Evolutionary conservation across 768 basidiomycete species (phyloP), one percentile per base, ranked within the genome.

Genomic region (Rubroboletus satanas): DNA sequence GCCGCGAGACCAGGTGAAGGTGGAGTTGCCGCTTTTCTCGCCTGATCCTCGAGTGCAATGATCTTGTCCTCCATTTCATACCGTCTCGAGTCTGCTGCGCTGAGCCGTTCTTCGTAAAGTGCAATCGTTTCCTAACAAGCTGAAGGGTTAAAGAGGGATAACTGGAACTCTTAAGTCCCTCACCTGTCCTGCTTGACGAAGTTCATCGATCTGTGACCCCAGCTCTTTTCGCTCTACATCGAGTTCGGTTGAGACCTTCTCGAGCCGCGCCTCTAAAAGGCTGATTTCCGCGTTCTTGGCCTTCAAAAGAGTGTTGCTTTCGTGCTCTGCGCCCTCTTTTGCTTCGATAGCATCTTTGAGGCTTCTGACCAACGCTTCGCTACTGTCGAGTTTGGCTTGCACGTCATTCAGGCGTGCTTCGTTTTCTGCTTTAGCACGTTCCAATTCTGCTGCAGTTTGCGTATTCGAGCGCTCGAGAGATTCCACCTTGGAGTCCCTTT

Each of bases 101-200:
- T 87, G 6, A 96, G 75, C 36, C 87, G 83, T 66, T 94, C 92
- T 73, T 99, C 96, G 66, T 98, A 98, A 11, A 97, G 78, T 18
- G 91, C 90, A 55, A 97, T 97, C 0, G 94, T 93, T 83, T 93
- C 92, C 90, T 94, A 26, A 45, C 45, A 49, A 45, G 12, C 53
- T 51, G 21, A 49, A 52, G 15, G 15, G 28, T 60, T 18, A 44
- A 51, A 42, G 12, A 18, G 18, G 21, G 29, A 38, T 14, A 31
- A 17, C 32, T 52, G 18, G 46, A 38, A 47, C 11, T 31, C 17
- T 29, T 29, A 44, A 47, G 23, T 12, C 21, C 56, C 77, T 62
- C 64, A 91, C 92, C 77, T 95, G 91, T 35, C 95, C 95, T 26
- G 95, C 96, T 58, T 81, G 78, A 32, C 92, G 80, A 39, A 98